phyloP scores from a whole-genome alignment of 768 basidiomycete genomes.

The Boletus vinaceobasis region DNA sequence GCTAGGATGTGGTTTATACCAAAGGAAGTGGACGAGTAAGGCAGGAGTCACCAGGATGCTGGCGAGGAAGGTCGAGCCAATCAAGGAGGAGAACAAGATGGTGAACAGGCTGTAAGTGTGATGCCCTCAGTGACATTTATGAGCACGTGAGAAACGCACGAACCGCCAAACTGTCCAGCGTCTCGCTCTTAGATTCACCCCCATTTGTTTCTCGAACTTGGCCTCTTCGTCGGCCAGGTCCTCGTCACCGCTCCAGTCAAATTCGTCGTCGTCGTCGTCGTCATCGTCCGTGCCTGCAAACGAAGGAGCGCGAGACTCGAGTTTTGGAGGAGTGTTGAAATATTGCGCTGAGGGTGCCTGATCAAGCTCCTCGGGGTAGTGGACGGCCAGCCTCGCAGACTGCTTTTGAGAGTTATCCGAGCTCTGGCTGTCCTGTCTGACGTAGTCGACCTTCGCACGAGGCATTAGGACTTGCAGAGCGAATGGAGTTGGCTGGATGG shows the following conservation, averaged over 20 bases:
- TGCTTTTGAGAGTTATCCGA: slow-evolving; percentile 14
- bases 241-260: slow-evolving; percentile 78
- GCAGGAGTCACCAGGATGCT: slow-evolving; percentile 58
- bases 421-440: slow-evolving; percentile 11
- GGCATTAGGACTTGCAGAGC: slow-evolving; percentile 19
- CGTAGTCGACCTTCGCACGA: background rate
- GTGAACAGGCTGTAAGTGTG: slow-evolving; percentile 47
- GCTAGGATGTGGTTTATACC: slow-evolving; percentile 60
- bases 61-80: slow-evolving; percentile 68
- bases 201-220: slow-evolving; percentile 61
- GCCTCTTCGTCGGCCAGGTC: slow-evolving; percentile 70
- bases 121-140: background rate
- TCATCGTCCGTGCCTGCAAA: slow-evolving; percentile 55
- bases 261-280: slow-evolving; percentile 53
- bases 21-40: slow-evolving; percentile 64
- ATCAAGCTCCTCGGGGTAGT: slow-evolving; percentile 47
- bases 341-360: slow-evolving; percentile 21
- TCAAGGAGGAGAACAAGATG: slow-evolving; percentile 65
- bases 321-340: slow-evolving; percentile 28
- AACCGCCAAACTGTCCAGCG: slow-evolving; percentile 58
- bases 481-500: slow-evolving; percentile 17
- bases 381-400: slow-evolving; percentile 42
- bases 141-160: slow-evolving; percentile 16
- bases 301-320: slow-evolving; percentile 41
- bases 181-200: slow-evolving; percentile 39